Base-by-base conservation (phyloP, 2,329 filamentous ascomycete species). In the Stachybotrys chlorohalonatus region DNA sequence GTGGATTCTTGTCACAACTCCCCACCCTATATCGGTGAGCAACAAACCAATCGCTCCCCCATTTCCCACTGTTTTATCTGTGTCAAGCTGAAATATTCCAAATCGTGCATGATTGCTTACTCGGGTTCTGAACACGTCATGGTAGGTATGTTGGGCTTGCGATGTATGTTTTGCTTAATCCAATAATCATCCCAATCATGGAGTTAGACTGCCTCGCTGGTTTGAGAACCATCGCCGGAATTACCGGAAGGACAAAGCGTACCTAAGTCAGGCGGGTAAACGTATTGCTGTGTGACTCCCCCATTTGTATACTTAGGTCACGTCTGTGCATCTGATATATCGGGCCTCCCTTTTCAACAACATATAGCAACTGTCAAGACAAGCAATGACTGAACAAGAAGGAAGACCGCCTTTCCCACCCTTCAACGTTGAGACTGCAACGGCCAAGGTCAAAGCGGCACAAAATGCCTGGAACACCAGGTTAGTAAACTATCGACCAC, bases 391-490 rank as follows among this genome's bases (percentile, higher is more conserved):
- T 24, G 39, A 24, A 16, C 31, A 52, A 24, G 55, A 66, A 47
- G 60, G 58, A 49, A 59, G 57, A 55, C 62, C 76, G 2, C 81
- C 80, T 0, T 73, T 76, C 48, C 90, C 90, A 5, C 90, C 90
- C 0, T 95, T 91, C 67, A 93, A 83, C 3, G 72, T 72, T 36
- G 85, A 89, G 65, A 86, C 84, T 1, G 90, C 90, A 2, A 73
- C 74, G 15, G 74, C 77, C 56, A 95, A 95, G 68, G 90, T 95
- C 58, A 95, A 95, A 72, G 85, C 84, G 16, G 90, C 89, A 0
- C 90, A 95, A 66, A 82, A 90, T 66, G 75, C 86, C 3, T 95
- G 90, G 90, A 95, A 95, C 64, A 86, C 84, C 1, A 80, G 75
- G 87, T 89, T 69, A 60, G 73, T 16, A 47, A 24, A 31, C 31